Base-by-base conservation (phyloP, 805 yeast genomes). In the Yamadazyma sp. region DNA sequence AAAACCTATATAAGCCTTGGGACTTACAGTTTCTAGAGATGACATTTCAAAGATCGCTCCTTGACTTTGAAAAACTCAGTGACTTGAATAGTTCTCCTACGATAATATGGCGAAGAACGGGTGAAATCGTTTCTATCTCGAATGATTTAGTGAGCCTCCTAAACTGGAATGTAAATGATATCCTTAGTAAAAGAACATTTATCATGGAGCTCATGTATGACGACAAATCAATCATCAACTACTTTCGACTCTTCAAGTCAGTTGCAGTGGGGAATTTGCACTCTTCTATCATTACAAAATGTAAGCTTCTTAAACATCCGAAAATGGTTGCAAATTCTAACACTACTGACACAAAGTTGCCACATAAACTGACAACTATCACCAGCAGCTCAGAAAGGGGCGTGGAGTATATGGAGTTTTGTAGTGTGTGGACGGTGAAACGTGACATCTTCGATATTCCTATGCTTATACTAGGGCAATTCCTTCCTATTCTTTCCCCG, bases 391-490 rank as follows among this genome's bases (percentile, higher is more conserved):
- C 15, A 60, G 61, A 37, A 60, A 41, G 20, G 32, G 40, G 40
- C n/a, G 30, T 37, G 24, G 64, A 54, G 11, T 63, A 38, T 38
- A 72, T 81, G 16, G 77, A 77, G 42, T 84, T 89, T 50, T 81
- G 89, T 26, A 79, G 87, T 28, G 86, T 86, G 11, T 84, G 93
- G 89, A 86, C 95, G 0, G 87, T 86, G 11, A 84, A 84, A 48
- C 66, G 93, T 48, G 95, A 86, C 60, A 78, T 82, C 32, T 86
- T 84, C 60, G 91, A 84, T 59, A 78, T 86, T 32, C 95, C 95
- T 6, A 80, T 85, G 86, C 65, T 86, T 52, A 78, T 86, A 13
- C 82, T 84, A 30, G 95, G 95, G 0, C 91, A 86, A 53, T 83
- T 84, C 51, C 55, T 84, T 28, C 93, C 93, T 1, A 74, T 83